Evolutionary conservation across 2,329 filamentous ascomycete species (phyloP), one percentile per base, ranked within the genome.

Genomic region (Orbilia brochopaga): DNA sequence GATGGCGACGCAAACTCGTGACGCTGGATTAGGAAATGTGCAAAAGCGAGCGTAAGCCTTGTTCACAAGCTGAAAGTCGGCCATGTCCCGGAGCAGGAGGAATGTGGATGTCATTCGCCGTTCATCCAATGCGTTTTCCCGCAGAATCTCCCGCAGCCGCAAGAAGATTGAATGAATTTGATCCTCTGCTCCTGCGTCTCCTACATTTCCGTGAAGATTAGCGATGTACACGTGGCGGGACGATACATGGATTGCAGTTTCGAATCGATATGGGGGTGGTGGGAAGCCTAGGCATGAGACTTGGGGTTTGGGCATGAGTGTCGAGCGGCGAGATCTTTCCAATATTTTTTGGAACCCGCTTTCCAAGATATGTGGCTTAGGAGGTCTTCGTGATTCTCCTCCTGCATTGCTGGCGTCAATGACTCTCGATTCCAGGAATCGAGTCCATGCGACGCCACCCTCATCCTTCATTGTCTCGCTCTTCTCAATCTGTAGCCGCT

Each of bases 1-100:
- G 73, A 89, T 90, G 0, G 91, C 88, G 54, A 97, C 85, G 3
- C 92, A 96, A 55, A 95, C 89, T 55, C 94, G 83, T 0, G 92
- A 87, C 0, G 94, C 91, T 0, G 94, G 94, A 74, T 92, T 96
- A 0, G 92, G 89, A 54, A 84, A 82, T 19, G 81, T 81, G 27
- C 44, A 35, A 79, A 97, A 97, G 46, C 92, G 84, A 7, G 84
- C 87, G 79, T 97, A 99, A 73, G 89, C 81, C 24, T 82, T 79
- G 79, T 97, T 97, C 75, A 96, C 82, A 15, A 81, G 77, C 0
- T 86, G 82, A 79, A 97, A 99, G 79, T 92, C 87, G 19, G 85
- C 79, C 89, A 97, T 97, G 64, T 84, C 84, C 58, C 89, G 87
- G 35, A 99, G 85, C 54, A 95, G 81, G 58, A 97, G 75, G 19